A percentile compares a stretch with the other conserved stretches of the same genome.
These are phyloP conservation scores for Pleurotus citrinopileatus DNA, from an alignment of 768 basidiomycete species.

Conservation along the genomic window DNA sequence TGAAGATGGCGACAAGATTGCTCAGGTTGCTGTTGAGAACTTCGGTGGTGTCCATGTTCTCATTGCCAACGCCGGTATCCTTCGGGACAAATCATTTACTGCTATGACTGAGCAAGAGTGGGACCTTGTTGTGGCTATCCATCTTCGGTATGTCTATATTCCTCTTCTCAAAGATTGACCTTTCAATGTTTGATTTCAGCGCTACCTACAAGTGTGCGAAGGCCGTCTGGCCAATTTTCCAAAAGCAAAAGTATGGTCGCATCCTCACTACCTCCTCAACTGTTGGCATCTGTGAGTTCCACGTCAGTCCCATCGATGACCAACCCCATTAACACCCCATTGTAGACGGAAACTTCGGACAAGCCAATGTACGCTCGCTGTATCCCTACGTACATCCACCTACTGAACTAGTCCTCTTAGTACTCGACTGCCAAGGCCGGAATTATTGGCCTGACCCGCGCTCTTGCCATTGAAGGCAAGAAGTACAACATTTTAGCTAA, in stretches of 20 bases:
- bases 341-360: slow-evolving; percentile 91
- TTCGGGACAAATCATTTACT: slow-evolving; percentile 90
- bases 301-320: not conserved
- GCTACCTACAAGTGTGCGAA: slow-evolving; percentile 94
- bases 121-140: slow-evolving; percentile 88
- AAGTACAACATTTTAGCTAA: slow-evolving; percentile 92
- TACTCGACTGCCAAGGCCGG: slow-evolving; percentile 94
- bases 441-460: slow-evolving; percentile 86
- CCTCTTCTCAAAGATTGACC: not conserved
- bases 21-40: slow-evolving; percentile 79
- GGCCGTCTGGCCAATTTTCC: slow-evolving; percentile 96
- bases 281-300: slow-evolving; percentile 82
- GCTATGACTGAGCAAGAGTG: slow-evolving; percentile 91
- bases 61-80: slow-evolving; percentile 90
- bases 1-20: slow-evolving; percentile 89
- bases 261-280: slow-evolving; percentile 93
- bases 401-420: slow-evolving; percentile 27
- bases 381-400: slow-evolving; percentile 3
- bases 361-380: slow-evolving; percentile 84
- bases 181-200: slow-evolving; percentile 28
- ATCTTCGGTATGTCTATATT: slow-evolving; percentile 53
- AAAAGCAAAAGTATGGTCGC: slow-evolving; percentile 93
- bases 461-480: slow-evolving; percentile 87
- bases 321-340: not conserved
- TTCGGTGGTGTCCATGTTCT: slow-evolving; percentile 89